Percentiles rank a stretch among this genome's conserved stretches.
Evolutionary conservation across 2,329 filamentous ascomycete genomes (phyloP).

Genomic region (Paecilomyces sp.): DNA sequence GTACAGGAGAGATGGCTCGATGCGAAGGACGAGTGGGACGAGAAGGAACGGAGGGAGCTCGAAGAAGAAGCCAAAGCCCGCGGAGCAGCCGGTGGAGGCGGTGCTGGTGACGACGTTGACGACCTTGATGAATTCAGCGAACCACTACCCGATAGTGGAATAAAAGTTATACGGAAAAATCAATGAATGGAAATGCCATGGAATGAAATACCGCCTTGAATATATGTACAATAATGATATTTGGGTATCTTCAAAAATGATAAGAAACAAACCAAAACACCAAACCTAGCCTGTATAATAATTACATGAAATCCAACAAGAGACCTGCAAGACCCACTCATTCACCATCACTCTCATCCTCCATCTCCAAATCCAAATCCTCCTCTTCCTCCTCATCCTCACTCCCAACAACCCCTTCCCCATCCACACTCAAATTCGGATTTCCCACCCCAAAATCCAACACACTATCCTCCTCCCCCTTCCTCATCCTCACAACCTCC

Average conservation of each 20-base stretch:
- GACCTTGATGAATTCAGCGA: slow-evolving; percentile 19
- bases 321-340: slow-evolving; percentile 12
- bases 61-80: slow-evolving; percentile 63
- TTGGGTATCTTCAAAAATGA: slow-evolving; percentile 18
- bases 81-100: slow-evolving; percentile 25
- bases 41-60: slow-evolving; percentile 64
- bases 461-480: slow-evolving; percentile 38
- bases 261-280: slow-evolving; percentile 5
- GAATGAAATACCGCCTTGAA: slow-evolving; percentile 4
- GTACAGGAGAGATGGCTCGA: slow-evolving; percentile 96
- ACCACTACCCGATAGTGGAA: slow-evolving; percentile 53
- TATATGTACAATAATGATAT: slow-evolving; percentile 14
- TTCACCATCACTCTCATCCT: slow-evolving; percentile 42
- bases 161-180: slow-evolving; percentile 63
- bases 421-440: slow-evolving; percentile 31
- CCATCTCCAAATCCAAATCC: slow-evolving; percentile 31
- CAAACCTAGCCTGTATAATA: neutral
- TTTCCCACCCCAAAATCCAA: slow-evolving; percentile 31
- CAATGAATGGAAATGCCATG: slow-evolving; percentile 39
- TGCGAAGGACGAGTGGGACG: slow-evolving; percentile 79
- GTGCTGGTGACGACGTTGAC: slow-evolving; percentile 27
- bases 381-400: slow-evolving; percentile 35
- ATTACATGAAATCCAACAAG: too few species aligned
- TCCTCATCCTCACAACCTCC: slow-evolving; percentile 61
- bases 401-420: slow-evolving; percentile 13